A percentile compares a stretch with the other conserved stretches of the same genome.
Conservation (phyloP, 2,329 filamentous ascomycete genomes). For the Fonsecaea multimorphosa region DNA sequence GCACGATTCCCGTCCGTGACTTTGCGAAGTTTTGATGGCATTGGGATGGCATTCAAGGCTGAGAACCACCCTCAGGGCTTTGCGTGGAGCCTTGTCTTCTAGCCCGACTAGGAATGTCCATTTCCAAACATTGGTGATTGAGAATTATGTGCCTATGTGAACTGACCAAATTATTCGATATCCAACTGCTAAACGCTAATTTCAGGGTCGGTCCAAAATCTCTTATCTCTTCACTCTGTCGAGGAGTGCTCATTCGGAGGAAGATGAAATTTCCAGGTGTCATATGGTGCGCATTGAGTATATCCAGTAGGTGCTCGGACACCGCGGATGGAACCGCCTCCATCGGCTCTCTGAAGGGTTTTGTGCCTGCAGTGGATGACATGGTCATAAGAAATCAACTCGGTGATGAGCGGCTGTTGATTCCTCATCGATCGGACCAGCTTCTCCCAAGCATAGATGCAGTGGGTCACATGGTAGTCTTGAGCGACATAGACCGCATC, state of each 20-base stretch:
- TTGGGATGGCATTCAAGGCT: background rate
- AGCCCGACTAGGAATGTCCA: background rate
- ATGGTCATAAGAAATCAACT: slow-evolving; percentile 40
- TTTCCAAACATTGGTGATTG: background rate
- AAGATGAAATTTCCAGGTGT: slow-evolving; percentile 37
- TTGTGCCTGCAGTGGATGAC: slow-evolving; percentile 40
- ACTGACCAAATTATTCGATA: background rate
- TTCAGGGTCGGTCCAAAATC: background rate
- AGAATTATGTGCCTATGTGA: background rate
- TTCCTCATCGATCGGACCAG: slow-evolving; percentile 39
- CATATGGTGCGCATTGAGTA: slow-evolving; percentile 36
- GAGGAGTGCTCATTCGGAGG: slow-evolving; percentile 37
- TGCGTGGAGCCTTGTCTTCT: background rate
- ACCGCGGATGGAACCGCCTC: slow-evolving; percentile 34
- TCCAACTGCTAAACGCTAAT: background rate
- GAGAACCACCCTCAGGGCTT: background rate
- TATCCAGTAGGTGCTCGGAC: slow-evolving; percentile 39
- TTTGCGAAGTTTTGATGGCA: background rate
- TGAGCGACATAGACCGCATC: slow-evolving; percentile 38
- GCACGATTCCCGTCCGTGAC: background rate
- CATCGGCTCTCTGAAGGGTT: slow-evolving; percentile 37
- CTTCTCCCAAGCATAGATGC: slow-evolving; percentile 39
- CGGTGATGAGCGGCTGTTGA: slow-evolving; percentile 35
- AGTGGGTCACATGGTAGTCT: slow-evolving; percentile 39
- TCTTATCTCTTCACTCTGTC: slow-evolving; percentile 20